Conservation (phyloP, 208 protist species). For the Lotmaria passim region DNA sequence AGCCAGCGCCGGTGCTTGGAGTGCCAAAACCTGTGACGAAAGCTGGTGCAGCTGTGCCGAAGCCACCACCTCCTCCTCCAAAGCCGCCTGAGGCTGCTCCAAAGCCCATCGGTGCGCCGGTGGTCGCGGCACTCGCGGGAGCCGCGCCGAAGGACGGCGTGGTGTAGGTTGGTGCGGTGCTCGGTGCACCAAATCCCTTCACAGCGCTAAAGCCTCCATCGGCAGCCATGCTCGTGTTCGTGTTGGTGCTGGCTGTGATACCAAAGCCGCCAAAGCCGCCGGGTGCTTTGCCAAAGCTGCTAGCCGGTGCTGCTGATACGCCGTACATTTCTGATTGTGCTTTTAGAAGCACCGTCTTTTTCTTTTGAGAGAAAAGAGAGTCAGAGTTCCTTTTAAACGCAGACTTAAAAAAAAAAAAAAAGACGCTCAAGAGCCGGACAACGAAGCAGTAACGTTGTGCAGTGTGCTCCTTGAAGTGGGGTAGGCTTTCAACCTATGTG, state of each 20-base stretch:
- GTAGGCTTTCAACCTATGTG: too few relatives aligned
- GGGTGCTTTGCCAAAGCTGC: slow-evolving; percentile 12
- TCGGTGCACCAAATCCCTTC: slow-evolving; percentile 11
- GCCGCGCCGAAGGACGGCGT: not conserved
- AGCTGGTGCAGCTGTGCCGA: slow-evolving; percentile 1
- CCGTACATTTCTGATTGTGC: slow-evolving; percentile 16
- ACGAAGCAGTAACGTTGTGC: too few relatives aligned
- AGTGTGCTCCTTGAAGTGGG: too few relatives aligned
- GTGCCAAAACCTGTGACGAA: slow-evolving; percentile 16
- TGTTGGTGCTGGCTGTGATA: slow-evolving; percentile 12
- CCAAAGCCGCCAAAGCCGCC: slow-evolving; percentile 18
- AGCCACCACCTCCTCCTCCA: slow-evolving; percentile 10
- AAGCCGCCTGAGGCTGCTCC: slow-evolving; percentile 5
- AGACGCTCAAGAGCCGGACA: too few relatives aligned
- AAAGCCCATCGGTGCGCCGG: slow-evolving; percentile 23
- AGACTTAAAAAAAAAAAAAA: too few relatives aligned
- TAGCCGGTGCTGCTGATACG: slow-evolving; percentile 4
- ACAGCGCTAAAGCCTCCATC: slow-evolving; percentile 6
- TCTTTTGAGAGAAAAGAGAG: not conserved
- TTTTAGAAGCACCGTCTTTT: not conserved
- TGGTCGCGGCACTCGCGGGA: not conserved
- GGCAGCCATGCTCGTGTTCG: slow-evolving; percentile 1
- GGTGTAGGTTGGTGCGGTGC: not conserved
- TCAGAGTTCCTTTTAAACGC: not conserved
- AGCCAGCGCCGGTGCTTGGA: slow-evolving; percentile 9